These are phyloP conservation scores for Sporothrix inflata DNA, from an alignment of 2,329 filamentous ascomycete species.

Conservation along the genomic window DNA sequence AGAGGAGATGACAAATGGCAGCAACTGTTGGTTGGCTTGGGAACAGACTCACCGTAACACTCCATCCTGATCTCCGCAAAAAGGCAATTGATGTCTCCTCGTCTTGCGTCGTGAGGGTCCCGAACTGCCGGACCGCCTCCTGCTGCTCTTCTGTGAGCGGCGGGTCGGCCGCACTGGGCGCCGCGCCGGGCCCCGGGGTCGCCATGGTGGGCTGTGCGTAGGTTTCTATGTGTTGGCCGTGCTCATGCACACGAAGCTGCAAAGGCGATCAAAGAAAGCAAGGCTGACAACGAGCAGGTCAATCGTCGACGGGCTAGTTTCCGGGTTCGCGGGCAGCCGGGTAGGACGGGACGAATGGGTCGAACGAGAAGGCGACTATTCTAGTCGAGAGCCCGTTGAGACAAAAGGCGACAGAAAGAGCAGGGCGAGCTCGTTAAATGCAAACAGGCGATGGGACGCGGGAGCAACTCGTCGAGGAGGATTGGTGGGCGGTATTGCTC, in stretches of 20 bases:
- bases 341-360: background rate
- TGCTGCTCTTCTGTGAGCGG: conserved; percentile 75
- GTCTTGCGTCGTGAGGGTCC: conserved; percentile 83
- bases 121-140: conserved; percentile 84
- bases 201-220: conserved; percentile 20
- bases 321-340: background rate
- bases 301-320: background rate
- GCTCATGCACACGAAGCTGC: background rate
- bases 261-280: background rate
- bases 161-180: conserved; percentile 48
- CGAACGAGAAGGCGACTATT: background rate
- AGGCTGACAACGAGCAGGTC: background rate
- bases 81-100: conserved; percentile 75
- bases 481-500: background rate
- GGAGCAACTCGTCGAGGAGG: no score
- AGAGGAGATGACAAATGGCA: background rate
- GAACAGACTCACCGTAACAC: conserved; percentile 71
- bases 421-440: background rate
- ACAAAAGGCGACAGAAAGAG: background rate
- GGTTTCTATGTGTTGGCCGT: background rate
- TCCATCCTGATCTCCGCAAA: conserved; percentile 89
- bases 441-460: no score
- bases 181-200: conserved; percentile 51
- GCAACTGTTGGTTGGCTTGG: background rate
- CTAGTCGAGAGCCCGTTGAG: no score